phyloP scores from a whole-genome alignment of 306 rosid species.

The Rosa multiflora region DNA sequence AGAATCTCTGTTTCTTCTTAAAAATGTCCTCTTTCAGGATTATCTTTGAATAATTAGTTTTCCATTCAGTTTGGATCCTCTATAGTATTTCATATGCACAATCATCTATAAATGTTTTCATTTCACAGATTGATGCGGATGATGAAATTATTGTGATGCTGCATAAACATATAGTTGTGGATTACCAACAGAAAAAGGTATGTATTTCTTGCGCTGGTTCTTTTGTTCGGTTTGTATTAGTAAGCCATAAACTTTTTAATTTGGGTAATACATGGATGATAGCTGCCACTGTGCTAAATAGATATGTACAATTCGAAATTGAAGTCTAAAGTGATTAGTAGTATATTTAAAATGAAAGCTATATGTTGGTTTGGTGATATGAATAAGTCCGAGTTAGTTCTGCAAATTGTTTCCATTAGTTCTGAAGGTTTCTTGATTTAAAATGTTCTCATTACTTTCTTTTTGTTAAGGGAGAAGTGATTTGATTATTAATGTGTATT shows the following conservation, averaged over 20 bases:
- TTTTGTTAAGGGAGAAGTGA: not conserved
- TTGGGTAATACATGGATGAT: not conserved
- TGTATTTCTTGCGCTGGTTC: slow-evolving; percentile 2
- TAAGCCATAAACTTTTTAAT: not conserved
- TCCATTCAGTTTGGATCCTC: not conserved
- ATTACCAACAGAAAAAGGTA: slow-evolving; percentile 91
- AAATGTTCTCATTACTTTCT: not conserved
- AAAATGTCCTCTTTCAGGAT: not conserved
- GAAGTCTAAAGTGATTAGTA: not conserved
- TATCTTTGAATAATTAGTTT: not conserved
- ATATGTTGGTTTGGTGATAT: not conserved
- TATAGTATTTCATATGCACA: not conserved
- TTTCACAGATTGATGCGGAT: slow-evolving; percentile 66
- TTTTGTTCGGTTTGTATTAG: slow-evolving; percentile 16
- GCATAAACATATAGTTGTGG: slow-evolving; percentile 63
- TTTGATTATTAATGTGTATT: not conserved
- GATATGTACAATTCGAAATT: not conserved
- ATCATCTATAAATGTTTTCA: slow-evolving; percentile 11
- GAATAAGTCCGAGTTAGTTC: not conserved
- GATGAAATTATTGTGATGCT: slow-evolving; percentile 55
- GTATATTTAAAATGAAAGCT: not conserved
- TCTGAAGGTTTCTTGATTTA: not conserved
- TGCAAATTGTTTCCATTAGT: not conserved
- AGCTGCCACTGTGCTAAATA: not conserved
- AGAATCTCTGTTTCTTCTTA: not conserved